These are phyloP conservation scores for Cutaneotrichosporon curvatum DNA, from an alignment of 1,284 basidiomycete genomes.

Conservation along the genomic window DNA sequence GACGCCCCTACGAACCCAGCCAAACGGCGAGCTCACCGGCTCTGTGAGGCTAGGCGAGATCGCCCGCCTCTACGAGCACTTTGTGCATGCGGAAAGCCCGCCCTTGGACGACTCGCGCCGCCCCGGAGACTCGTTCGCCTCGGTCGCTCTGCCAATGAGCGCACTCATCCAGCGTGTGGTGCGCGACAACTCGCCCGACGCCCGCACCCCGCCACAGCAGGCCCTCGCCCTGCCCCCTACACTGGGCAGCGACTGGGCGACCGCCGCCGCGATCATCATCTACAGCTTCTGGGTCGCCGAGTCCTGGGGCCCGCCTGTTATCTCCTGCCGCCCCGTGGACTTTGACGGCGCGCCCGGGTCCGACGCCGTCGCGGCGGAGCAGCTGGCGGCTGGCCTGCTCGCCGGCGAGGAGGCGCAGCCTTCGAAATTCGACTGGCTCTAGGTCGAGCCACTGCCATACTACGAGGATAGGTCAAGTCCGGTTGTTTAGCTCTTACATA, in stretches of 20 bases:
- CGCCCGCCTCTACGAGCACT: slow-evolving; percentile 9
- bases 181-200: slow-evolving; percentile 5
- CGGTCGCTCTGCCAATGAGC: slow-evolving; percentile 7
- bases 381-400: slow-evolving; percentile 10
- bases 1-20: background rate
- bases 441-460: background rate
- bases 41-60: slow-evolving; percentile 3
- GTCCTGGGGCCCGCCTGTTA: background rate
- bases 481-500: too few relatives aligned
- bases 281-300: slow-evolving; percentile 15
- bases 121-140: background rate
- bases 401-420: slow-evolving; percentile 12
- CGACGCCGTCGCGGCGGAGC: slow-evolving; percentile 6
- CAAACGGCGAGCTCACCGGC: slow-evolving; percentile 1
- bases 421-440: slow-evolving; percentile 11
- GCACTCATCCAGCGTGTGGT: slow-evolving; percentile 14
- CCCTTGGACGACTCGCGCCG: background rate
- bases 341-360: slow-evolving; percentile 7
- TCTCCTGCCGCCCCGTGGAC: slow-evolving; percentile 12
- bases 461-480: too few relatives aligned
- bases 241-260: slow-evolving; percentile 9
- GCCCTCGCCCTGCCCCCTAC: slow-evolving; percentile 1
- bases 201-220: slow-evolving; percentile 1
- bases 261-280: slow-evolving; percentile 10
- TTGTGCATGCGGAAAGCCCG: background rate